These are phyloP conservation scores for Rhizomucor miehei DNA, from an alignment of 371 early-diverging fungal species.

Conservation along the genomic window DNA sequence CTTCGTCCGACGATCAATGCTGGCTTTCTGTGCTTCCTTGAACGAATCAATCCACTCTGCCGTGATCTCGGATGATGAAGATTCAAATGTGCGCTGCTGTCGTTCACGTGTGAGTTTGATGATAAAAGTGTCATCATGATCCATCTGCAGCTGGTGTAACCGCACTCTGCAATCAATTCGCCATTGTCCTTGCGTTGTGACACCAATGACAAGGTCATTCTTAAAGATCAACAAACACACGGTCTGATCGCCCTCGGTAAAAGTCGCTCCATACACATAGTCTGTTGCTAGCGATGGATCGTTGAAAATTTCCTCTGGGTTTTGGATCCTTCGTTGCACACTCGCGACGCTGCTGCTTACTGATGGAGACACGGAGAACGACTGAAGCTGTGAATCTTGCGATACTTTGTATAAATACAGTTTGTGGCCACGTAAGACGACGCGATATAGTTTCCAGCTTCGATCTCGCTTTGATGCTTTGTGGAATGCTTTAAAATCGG, in stretches of 20 bases:
- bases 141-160: constrained; percentile 10
- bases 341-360: constrained; percentile 28
- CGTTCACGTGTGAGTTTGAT: not conserved
- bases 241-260: constrained; percentile 15
- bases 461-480: constrained; percentile 52
- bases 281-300: constrained; percentile 1
- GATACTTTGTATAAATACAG: constrained; percentile 78
- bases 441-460: constrained; percentile 80
- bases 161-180: constrained; percentile 6
- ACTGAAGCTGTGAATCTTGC: constrained; percentile 51
- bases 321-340: not conserved
- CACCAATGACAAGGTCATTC: constrained; percentile 8
- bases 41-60: constrained; percentile 8
- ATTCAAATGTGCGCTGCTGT: constrained; percentile 3
- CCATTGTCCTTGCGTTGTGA: constrained; percentile 6
- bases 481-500: constrained; percentile 56
- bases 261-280: constrained; percentile 18
- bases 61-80: not conserved
- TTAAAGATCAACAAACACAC: constrained; percentile 21
- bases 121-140: not conserved
- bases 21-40: not conserved
- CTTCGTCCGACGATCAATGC: not conserved
- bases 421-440: constrained; percentile 76
- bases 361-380: constrained; percentile 53
- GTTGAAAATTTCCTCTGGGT: constrained; percentile 2